These are phyloP conservation scores for Aspergillus latus DNA, from an alignment of 2,329 filamentous ascomycete genomes.

Conservation along the genomic window DNA sequence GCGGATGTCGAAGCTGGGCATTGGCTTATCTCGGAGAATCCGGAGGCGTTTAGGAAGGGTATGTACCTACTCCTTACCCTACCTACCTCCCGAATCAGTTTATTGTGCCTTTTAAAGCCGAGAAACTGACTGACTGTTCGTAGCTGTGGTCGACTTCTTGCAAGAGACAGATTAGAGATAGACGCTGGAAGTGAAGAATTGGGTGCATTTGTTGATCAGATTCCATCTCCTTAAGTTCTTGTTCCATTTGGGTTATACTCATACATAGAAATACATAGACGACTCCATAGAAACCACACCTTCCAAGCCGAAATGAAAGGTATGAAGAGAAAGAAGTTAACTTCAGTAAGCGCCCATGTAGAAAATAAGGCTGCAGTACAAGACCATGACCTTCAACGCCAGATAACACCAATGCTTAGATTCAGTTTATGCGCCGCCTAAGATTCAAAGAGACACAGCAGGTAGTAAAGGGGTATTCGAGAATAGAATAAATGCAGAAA, in stretches of 20 bases:
- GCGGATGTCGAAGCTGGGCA: conserved; percentile 45
- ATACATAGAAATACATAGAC: not conserved
- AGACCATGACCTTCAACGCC: conserved; percentile 1
- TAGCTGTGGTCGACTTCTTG: conserved; percentile 39
- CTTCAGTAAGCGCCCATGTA: not conserved
- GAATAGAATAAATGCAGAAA: not conserved
- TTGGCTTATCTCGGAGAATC: conserved; percentile 48
- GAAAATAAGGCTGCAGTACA: not conserved
- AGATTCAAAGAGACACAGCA: not conserved
- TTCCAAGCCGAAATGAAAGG: not conserved
- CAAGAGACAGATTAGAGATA: conserved; percentile 16
- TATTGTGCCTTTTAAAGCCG: not conserved
- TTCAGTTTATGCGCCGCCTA: not conserved
- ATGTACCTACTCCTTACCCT: conserved; percentile 15
- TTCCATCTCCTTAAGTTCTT: not conserved
- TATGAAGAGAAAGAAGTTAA: not conserved
- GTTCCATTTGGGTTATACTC: not conserved
- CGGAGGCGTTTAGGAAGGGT: conserved; percentile 44
- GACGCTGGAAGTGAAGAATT: conserved; percentile 9
- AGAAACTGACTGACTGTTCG: not conserved
- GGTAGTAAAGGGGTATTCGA: not conserved
- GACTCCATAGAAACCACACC: not conserved
- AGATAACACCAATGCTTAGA: conserved; percentile 5
- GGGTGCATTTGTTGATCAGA: not conserved
- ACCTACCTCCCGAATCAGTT: not conserved